These are phyloP conservation scores for Thecaphora frezii DNA, from an alignment of 1,284 basidiomycete species.

Conservation along the genomic window DNA sequence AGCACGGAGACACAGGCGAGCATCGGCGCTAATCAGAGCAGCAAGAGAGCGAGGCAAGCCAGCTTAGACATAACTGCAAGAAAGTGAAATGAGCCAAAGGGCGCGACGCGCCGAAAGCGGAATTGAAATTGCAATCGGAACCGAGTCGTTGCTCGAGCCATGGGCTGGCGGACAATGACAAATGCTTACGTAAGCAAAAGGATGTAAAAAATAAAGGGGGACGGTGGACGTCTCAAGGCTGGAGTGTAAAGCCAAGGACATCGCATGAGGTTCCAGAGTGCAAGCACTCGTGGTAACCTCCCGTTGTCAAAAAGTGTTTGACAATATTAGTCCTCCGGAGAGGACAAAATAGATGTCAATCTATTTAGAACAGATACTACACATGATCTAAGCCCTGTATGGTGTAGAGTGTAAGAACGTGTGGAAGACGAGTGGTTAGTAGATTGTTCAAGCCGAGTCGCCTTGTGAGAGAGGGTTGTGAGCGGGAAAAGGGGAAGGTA, in stretches of 20 bases:
- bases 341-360: slow-evolving; percentile 46
- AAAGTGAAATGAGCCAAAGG: no score
- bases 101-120: no score
- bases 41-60: no score
- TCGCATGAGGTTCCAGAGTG: slow-evolving; percentile 28
- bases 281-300: slow-evolving; percentile 36
- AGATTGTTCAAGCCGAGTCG: not conserved
- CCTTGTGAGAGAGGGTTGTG: not conserved
- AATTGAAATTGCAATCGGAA: no score
- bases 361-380: slow-evolving; percentile 54
- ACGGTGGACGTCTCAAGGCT: slow-evolving; percentile 41
- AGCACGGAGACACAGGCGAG: no score
- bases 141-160: no score
- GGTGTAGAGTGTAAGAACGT: slow-evolving; percentile 3
- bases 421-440: no score
- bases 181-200: slow-evolving; percentile 19
- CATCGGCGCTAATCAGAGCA: no score
- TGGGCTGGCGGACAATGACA: slow-evolving; percentile 10
- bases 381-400: slow-evolving; percentile 50
- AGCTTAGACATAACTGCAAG: no score
- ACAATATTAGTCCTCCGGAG: slow-evolving; percentile 38
- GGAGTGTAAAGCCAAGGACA: slow-evolving; percentile 48
- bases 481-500: no score
- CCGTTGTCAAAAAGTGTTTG: slow-evolving; percentile 40
- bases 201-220: slow-evolving; percentile 20